phyloP scores from a whole-genome alignment of 768 basidiomycete species.

The Candolleomyces eurysporus region DNA sequence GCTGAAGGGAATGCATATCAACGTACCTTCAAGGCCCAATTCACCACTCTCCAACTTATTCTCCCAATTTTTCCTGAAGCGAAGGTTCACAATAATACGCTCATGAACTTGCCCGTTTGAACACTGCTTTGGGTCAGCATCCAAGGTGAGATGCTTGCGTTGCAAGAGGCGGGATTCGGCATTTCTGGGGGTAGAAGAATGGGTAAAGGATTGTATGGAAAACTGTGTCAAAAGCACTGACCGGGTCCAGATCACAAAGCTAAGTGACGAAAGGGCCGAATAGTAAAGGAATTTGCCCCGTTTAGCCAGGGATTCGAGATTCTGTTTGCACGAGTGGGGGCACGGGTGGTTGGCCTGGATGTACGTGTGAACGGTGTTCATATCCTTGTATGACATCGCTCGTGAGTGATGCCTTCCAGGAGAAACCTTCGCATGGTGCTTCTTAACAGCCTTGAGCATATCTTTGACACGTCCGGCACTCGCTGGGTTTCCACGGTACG shows the following conservation, averaged over 20 bases:
- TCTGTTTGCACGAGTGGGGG: not conserved
- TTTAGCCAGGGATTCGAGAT: not conserved
- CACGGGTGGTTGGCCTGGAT: too few species aligned
- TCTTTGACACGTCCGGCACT: not conserved
- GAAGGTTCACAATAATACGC: not conserved
- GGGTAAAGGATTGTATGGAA: too few species aligned
- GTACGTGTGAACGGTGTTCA: not conserved
- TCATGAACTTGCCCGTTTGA: not conserved
- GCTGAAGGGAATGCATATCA: not conserved
- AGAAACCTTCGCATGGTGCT: not conserved
- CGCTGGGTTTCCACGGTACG: not conserved
- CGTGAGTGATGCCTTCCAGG: not conserved
- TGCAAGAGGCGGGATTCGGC: not conserved
- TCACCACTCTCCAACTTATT: not conserved
- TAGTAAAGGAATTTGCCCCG: too few species aligned
- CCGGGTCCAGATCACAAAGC: too few species aligned
- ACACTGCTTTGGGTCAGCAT: not conserved
- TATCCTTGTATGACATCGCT: not conserved
- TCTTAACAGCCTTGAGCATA: not conserved
- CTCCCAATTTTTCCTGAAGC: not conserved
- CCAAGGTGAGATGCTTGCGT: not conserved
- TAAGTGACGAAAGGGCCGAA: too few species aligned
- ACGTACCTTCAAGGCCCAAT: not conserved
- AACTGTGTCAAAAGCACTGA: too few species aligned
- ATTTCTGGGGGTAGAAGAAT: not conserved